Evolutionary conservation across 192 early-diverging fungal species (phyloP).

Genomic region (Geosiphon pyriformis): DNA sequence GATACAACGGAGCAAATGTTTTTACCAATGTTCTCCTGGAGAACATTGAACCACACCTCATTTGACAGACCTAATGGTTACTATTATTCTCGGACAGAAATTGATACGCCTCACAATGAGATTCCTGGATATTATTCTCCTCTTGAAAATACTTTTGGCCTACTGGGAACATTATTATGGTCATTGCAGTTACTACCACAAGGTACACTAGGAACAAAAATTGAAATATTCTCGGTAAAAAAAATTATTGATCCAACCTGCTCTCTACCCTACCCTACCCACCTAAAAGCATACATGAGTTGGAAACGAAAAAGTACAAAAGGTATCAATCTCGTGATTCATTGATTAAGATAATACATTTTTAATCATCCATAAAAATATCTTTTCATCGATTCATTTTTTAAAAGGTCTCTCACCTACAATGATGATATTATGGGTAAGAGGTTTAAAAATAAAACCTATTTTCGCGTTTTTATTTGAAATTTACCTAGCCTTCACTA

Average conservation of each 20-base stretch:
- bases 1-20: too few species aligned
- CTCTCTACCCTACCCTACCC: too few species aligned
- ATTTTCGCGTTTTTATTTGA: background rate
- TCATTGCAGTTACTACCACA: slow-evolving; percentile 38
- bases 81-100: background rate
- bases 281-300: slow-evolving; percentile 1
- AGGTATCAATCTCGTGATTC: too few species aligned
- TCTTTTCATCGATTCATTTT: too few species aligned
- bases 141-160: slow-evolving; percentile 30
- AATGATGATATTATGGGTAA: slow-evolving; percentile 32
- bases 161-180: slow-evolving; percentile 35
- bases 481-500: background rate
- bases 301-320: slow-evolving; percentile 25
- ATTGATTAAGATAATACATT: too few species aligned
- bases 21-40: too few species aligned
- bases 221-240: too few species aligned
- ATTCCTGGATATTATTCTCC: slow-evolving; percentile 36
- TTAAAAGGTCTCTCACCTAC: slow-evolving; percentile 27
- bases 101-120: background rate
- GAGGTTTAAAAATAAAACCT: background rate
- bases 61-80: too few species aligned
- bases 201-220: too few species aligned
- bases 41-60: too few species aligned
- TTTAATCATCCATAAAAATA: too few species aligned
- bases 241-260: too few species aligned